Percentiles rank a stretch among this genome's conserved stretches.
phyloP scores from a whole-genome alignment of 108 stramenopile species.

The Craspedostauros australis region DNA sequence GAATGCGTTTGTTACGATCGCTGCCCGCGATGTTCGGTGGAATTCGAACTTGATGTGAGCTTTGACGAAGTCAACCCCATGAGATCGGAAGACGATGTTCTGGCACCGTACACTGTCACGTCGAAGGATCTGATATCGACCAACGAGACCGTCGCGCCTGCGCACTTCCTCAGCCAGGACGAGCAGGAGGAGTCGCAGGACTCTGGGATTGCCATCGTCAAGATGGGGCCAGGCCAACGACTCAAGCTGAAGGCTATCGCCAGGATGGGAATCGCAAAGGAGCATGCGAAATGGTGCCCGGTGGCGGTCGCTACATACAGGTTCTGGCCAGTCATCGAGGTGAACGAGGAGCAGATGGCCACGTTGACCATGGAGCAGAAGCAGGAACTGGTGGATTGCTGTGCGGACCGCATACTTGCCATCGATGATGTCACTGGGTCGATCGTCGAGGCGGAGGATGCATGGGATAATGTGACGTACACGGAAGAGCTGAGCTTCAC shows the following conservation, averaged over 20 bases:
- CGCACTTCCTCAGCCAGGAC: conserved; percentile 79
- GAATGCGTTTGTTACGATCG: conserved; percentile 84
- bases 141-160: conserved; percentile 60
- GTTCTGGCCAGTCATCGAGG: conserved; percentile 86
- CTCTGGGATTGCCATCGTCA: conserved; percentile 87
- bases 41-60: conserved; percentile 80
- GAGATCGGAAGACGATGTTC: conserved; percentile 48
- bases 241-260: conserved; percentile 91
- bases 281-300: conserved; percentile 98
- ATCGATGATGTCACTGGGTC: conserved; percentile 66
- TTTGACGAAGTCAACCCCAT: conserved; percentile 53
- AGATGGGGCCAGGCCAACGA: conserved; percentile 90
- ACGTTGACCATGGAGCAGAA: conserved; percentile 87
- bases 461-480: conserved; percentile 77
- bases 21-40: conserved; percentile 81
- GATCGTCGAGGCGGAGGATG: conserved; percentile 64
- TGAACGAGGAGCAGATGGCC: conserved; percentile 83
- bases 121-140: conserved; percentile 62
- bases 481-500: conserved; percentile 72
- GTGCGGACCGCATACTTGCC: conserved; percentile 82
- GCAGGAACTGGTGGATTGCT: conserved; percentile 79
- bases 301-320: conserved; percentile 93
- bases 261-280: conserved; percentile 92
- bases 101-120: conserved; percentile 73
- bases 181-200: conserved; percentile 83